phyloP scores from a whole-genome alignment of 139 green algal genomes.

The Zygnema circumcarinatum region DNA sequence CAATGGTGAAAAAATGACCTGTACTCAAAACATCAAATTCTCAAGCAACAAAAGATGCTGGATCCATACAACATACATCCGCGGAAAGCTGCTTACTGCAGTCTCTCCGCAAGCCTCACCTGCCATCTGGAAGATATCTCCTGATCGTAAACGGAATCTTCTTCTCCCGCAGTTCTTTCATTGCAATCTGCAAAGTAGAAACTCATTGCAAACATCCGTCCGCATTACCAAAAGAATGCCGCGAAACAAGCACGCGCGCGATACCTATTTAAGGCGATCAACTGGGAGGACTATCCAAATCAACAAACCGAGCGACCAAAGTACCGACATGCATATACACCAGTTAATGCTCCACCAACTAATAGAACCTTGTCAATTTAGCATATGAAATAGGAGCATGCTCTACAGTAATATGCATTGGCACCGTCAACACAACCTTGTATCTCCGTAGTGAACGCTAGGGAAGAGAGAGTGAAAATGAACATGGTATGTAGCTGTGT shows the following conservation, averaged over 20 bases:
- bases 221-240: background rate
- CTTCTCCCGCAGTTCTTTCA: slow-evolving; percentile 91
- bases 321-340: too few species aligned
- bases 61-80: background rate
- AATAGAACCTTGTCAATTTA: too few species aligned
- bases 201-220: background rate
- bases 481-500: too few species aligned
- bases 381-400: too few species aligned
- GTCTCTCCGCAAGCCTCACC: slow-evolving; percentile 65
- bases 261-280: background rate
- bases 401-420: too few species aligned
- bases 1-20: slow-evolving; percentile 8
- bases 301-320: background rate
- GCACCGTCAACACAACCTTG: too few species aligned
- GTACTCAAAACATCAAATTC: slow-evolving; percentile 6
- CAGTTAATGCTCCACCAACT: too few species aligned
- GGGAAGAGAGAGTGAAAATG: too few species aligned
- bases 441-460: too few species aligned
- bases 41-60: background rate
- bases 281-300: background rate
- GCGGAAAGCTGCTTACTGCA: background rate
- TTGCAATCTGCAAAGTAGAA: slow-evolving; percentile 83
- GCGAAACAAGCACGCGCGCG: background rate
- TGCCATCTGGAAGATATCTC: slow-evolving; percentile 94
- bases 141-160: slow-evolving; percentile 99